These are phyloP conservation scores for Penicillium dipodomyicola DNA, from an alignment of 495 filamentous ascomycete genomes.

Conservation along the genomic window DNA sequence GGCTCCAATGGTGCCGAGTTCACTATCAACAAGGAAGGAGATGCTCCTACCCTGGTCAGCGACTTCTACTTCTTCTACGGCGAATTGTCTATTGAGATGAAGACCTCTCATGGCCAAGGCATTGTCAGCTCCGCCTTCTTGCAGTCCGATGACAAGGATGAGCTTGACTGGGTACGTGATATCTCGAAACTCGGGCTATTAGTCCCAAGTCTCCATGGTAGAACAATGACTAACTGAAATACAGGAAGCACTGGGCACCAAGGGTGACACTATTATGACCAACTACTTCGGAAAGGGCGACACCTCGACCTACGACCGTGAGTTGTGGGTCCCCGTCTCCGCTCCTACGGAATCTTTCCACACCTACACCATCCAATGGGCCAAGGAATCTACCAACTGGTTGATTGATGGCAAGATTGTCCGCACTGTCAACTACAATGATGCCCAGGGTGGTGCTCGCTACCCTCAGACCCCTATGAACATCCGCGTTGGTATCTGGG, in stretches of 20 bases:
- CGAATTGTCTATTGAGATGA: constrained; percentile 65
- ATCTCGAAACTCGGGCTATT: background rate
- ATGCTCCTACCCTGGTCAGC: constrained; percentile 71
- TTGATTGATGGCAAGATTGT: constrained; percentile 70
- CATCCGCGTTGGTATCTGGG: constrained; percentile 83
- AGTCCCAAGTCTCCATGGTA: background rate
- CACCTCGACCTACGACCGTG: constrained; percentile 75
- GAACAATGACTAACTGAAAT: constrained; percentile 2
- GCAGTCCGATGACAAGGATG: constrained; percentile 88
- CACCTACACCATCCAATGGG: constrained; percentile 88
- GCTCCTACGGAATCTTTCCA: constrained; percentile 69
- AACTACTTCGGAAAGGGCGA: constrained; percentile 97
- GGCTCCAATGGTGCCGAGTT: constrained; percentile 61
- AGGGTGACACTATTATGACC: constrained; percentile 67
- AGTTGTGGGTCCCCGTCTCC: constrained; percentile 51
- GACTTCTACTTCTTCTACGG: constrained; percentile 80
- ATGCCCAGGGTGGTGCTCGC: constrained; percentile 62
- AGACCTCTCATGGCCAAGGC: constrained; percentile 69
- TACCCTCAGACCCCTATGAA: constrained; percentile 94
- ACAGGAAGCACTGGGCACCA: constrained; percentile 57
- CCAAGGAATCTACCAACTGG: constrained; percentile 69
- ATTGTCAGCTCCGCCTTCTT: constrained; percentile 80
- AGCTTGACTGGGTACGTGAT: constrained; percentile 82
- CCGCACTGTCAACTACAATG: constrained; percentile 61
- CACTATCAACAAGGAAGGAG: constrained; percentile 65